Percentiles rank a stretch among this genome's conserved stretches.
Evolutionary conservation across 805 yeast genomes (phyloP).

Genomic region (Saccharomycopsis sp.): DNA sequence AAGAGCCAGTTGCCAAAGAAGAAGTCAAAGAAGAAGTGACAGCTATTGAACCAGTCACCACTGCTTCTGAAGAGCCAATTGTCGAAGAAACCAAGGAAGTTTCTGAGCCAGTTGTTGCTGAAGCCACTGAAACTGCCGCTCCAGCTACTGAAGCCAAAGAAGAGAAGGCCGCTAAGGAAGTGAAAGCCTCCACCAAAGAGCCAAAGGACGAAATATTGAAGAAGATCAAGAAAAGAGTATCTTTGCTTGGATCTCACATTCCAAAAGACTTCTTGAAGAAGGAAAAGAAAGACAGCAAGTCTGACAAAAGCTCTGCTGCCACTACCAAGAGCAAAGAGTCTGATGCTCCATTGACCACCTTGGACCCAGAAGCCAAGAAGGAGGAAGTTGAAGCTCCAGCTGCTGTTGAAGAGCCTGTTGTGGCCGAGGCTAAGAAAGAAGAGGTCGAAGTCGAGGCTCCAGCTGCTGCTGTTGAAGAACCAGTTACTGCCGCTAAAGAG

Average conservation of each 20-base stretch:
- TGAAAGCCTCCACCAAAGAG: neutral
- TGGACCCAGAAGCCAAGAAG: constrained; percentile 14
- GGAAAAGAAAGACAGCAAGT: neutral
- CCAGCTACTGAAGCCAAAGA: constrained; percentile 12
- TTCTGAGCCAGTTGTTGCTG: constrained; percentile 16
- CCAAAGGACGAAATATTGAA: constrained; percentile 9
- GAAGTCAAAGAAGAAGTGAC: constrained; percentile 20
- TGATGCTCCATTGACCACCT: constrained; percentile 14
- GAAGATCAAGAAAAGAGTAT: constrained; percentile 15
- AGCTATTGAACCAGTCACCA: constrained; percentile 19
- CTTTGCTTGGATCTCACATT: constrained; percentile 8
- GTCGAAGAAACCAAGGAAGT: constrained; percentile 17
- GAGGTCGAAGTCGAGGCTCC: constrained; percentile 16
- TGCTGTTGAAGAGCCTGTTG: constrained; percentile 20
- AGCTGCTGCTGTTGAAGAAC: constrained; percentile 21
- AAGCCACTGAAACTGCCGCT: constrained; percentile 7
- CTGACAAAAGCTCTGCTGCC: neutral
- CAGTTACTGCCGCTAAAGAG: constrained; percentile 14
- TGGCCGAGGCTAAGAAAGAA: constrained; percentile 23
- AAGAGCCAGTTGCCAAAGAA: neutral
- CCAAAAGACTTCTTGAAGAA: constrained; percentile 16
- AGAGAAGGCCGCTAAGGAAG: constrained; percentile 5
- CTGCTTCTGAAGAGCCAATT: constrained; percentile 9
- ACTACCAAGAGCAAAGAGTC: constrained; percentile 3
- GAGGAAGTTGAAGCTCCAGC: constrained; percentile 3